Evolutionary conservation across 2,329 filamentous ascomycete genomes (phyloP).

Genomic region (Trichoderma guizhouense): DNA sequence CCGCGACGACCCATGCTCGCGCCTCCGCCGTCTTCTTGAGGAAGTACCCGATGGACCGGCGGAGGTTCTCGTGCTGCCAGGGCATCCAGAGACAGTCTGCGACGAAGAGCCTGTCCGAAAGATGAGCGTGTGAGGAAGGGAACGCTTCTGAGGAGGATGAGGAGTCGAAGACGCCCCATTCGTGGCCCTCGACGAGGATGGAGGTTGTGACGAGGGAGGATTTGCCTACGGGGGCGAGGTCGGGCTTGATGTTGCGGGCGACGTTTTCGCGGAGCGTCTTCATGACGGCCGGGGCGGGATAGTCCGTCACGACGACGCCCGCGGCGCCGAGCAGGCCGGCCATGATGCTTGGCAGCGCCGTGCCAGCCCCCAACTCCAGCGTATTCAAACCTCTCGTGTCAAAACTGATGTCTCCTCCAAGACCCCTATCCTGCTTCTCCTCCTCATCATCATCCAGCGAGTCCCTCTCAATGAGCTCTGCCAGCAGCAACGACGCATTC

Average conservation of each 20-base stretch:
- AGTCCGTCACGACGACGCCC: conserved; percentile 62
- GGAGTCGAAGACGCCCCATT: conserved; percentile 54
- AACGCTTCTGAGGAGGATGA: neutral
- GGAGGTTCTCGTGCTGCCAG: conserved; percentile 65
- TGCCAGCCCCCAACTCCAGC: conserved; percentile 67
- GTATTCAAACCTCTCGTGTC: conserved; percentile 50
- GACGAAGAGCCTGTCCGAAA: conserved; percentile 62
- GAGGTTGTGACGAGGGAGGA: conserved; percentile 16
- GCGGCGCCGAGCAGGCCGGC: conserved; percentile 45
- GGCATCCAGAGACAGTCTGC: conserved; percentile 77
- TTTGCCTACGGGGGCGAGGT: conserved; percentile 32
- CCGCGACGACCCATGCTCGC: conserved; percentile 62
- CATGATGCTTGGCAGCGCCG: conserved; percentile 52
- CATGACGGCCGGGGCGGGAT: conserved; percentile 60
- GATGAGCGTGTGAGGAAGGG: conserved; percentile 24
- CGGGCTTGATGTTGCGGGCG: conserved; percentile 43
- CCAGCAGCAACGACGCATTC: conserved; percentile 60
- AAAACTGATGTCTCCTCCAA: conserved; percentile 32
- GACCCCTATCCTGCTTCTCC: conserved; percentile 8
- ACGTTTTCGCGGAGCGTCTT: conserved; percentile 58
- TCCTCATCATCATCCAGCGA: conserved; percentile 29
- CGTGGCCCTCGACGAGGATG: conserved; percentile 55
- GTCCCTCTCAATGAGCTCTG: conserved; percentile 53
- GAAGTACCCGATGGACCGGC: conserved; percentile 60
- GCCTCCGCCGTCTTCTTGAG: conserved; percentile 44